Evolutionary conservation across 1,284 basidiomycete species (phyloP).

Genomic region (Clitocybe nebularis): DNA sequence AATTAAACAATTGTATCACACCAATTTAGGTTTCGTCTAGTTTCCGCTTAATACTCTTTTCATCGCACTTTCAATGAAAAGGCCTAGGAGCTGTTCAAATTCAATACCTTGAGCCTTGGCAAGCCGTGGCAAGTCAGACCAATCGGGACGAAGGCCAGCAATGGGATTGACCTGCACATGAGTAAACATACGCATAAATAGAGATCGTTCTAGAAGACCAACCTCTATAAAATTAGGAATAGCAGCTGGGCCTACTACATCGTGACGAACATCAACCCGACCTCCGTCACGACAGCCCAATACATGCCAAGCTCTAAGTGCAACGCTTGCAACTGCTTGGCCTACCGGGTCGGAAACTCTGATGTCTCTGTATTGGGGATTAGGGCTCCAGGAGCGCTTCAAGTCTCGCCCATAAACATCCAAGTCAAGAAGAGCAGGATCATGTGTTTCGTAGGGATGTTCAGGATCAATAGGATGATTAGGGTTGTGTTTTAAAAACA

Average conservation of each 20-base stretch:
- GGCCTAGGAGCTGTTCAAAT: not conserved
- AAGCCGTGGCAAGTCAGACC: slow-evolving; percentile 9
- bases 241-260: slow-evolving; percentile 8
- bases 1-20: not conserved
- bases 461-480: slow-evolving; percentile 10
- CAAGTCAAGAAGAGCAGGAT: slow-evolving; percentile 1
- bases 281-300: slow-evolving; percentile 22
- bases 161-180: slow-evolving; percentile 2
- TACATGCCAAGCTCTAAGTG: slow-evolving; percentile 16
- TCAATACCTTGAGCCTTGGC: not conserved
- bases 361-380: slow-evolving; percentile 14
- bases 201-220: not conserved
- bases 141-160: slow-evolving; percentile 10
- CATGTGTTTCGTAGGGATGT: slow-evolving; percentile 5
- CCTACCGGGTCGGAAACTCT: slow-evolving; percentile 12
- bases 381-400: slow-evolving; percentile 10
- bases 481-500: slow-evolving; percentile 16
- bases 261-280: slow-evolving; percentile 19
- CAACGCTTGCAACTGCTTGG: slow-evolving; percentile 8
- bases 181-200: not conserved
- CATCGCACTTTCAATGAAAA: not conserved
- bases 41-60: not conserved
- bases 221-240: slow-evolving; percentile 21
- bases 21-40: not conserved
- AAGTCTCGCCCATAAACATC: slow-evolving; percentile 1